phyloP scores from a whole-genome alignment of 2,329 filamentous ascomycete species.

The Samsoniella hepiali region DNA sequence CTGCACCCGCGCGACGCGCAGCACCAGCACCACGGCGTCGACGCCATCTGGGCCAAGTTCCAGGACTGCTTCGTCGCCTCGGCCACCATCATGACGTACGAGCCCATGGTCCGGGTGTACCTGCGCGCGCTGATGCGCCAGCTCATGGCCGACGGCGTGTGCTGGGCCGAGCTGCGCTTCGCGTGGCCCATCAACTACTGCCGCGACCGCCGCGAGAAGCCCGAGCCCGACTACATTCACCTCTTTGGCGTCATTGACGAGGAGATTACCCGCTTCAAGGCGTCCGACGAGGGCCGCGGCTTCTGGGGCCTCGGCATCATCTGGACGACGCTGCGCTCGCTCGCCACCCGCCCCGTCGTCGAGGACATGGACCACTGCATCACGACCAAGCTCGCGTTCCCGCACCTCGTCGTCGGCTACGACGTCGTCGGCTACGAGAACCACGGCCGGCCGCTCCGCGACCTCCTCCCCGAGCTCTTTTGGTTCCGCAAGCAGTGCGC shows the following conservation, averaged over 20 bases:
- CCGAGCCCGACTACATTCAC: conserved; percentile 64
- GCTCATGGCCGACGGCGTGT: conserved; percentile 76
- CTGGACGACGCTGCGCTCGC: conserved; percentile 71
- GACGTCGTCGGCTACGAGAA: conserved; percentile 91
- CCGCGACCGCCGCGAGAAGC: conserved; percentile 58
- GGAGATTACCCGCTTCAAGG: conserved; percentile 73
- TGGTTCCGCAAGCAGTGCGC: conserved; percentile 89
- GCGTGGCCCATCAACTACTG: conserved; percentile 72
- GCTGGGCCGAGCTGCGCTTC: conserved; percentile 76
- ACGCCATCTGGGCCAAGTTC: conserved; percentile 85
- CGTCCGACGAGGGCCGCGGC: conserved; percentile 62
- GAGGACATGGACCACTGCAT: conserved; percentile 88
- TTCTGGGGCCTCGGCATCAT: conserved; percentile 88
- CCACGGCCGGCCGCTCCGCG: conserved; percentile 67
- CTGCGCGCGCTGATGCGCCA: conserved; percentile 67
- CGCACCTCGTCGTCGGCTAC: conserved; percentile 79
- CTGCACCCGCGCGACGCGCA: conserved; percentile 71
- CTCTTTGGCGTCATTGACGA: conserved; percentile 74
- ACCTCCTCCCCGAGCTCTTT: conserved; percentile 80
- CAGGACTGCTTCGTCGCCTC: conserved; percentile 69
- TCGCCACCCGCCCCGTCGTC: conserved; percentile 63
- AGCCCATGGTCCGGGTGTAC: conserved; percentile 80
- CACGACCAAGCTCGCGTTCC: conserved; percentile 72
- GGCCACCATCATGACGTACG: conserved; percentile 76
- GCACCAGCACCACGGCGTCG: conserved; percentile 76